Percentiles rank a stretch among this genome's conserved stretches.
Conservation (phyloP, 768 basidiomycete genomes). For the Paxillus involutus region DNA sequence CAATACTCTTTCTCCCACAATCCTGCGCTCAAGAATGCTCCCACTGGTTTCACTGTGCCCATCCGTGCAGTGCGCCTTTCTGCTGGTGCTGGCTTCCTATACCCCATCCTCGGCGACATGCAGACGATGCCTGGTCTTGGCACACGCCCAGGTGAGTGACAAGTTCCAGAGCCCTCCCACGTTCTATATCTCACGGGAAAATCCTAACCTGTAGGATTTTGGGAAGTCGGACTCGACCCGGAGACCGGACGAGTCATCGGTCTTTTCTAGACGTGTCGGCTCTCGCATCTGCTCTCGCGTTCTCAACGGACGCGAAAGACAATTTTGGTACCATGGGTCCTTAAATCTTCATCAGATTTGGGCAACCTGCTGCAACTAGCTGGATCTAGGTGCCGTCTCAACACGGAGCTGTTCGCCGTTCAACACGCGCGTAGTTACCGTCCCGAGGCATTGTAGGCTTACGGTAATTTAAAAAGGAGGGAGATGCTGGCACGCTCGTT, state of each 20-base stretch:
- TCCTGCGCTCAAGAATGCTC: constrained; percentile 86
- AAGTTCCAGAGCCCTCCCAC: background rate
- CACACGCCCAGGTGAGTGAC: constrained; percentile 73
- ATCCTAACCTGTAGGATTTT: constrained; percentile 59
- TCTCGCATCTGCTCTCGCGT: constrained; percentile 6
- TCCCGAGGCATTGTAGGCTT: constrained; percentile 14
- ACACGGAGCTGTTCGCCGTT: constrained; percentile 40
- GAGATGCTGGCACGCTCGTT: background rate
- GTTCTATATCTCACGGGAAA: constrained; percentile 9
- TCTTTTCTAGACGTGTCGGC: constrained; percentile 57
- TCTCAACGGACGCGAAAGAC: constrained; percentile 18
- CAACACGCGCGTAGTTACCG: constrained; percentile 34
- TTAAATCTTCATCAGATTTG: constrained; percentile 21
- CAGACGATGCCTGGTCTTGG: constrained; percentile 97
- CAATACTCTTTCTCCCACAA: constrained; percentile 98
- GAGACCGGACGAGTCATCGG: constrained; percentile 83
- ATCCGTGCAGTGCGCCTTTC: constrained; percentile 86
- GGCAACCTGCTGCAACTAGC: constrained; percentile 11
- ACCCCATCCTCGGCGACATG: constrained; percentile 95
- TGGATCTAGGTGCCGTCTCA: constrained; percentile 32
- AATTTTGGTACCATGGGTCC: background rate
- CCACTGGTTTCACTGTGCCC: constrained; percentile 90
- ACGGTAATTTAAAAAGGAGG: constrained; percentile 5
- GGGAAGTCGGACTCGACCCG: constrained; percentile 83
- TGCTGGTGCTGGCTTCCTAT: constrained; percentile 94